These are phyloP conservation scores for Prunella vulgaris DNA, from an alignment of 257 asterid species.

Conservation along the genomic window DNA sequence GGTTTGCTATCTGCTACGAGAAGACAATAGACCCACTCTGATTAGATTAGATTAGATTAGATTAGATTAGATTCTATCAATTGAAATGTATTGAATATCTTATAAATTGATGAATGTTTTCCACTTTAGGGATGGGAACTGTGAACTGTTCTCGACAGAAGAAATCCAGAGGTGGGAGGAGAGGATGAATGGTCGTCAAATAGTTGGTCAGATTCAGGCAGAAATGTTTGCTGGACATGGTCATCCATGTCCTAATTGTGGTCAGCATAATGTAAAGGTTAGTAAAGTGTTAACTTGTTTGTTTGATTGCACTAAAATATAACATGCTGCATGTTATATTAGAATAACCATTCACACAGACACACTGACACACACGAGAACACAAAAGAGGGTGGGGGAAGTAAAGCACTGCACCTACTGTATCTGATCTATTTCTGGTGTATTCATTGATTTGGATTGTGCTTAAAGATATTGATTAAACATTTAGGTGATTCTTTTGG, in stretches of 20 bases:
- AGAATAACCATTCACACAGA: not conserved
- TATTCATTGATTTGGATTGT: not conserved
- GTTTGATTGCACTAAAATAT: not conserved
- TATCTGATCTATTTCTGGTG: not conserved
- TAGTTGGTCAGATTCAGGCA: conserved; percentile 47
- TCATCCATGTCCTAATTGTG: conserved; percentile 68
- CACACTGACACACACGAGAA: not conserved
- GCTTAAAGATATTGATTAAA: not conserved
- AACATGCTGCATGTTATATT: not conserved
- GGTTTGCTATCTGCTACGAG: conserved; percentile 35
- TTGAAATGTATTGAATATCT: not conserved
- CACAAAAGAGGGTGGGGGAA: not conserved
- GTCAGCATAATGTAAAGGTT: conserved; percentile 72
- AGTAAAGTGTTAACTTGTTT: conserved; percentile 7
- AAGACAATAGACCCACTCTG: not conserved
- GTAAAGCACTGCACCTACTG: not conserved
- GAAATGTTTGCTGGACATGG: conserved; percentile 33
- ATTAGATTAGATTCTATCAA: not conserved
- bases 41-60: no score
- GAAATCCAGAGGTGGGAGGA: conserved; percentile 66
- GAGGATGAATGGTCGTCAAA: conserved; percentile 55
- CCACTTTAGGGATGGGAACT: conserved; percentile 49
- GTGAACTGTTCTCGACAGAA: conserved; percentile 70
- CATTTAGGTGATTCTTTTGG: not conserved
- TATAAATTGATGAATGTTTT: conserved; percentile 5